These are phyloP conservation scores for Apiospora aurea DNA, from an alignment of 2,329 filamentous ascomycete genomes.

Conservation along the genomic window DNA sequence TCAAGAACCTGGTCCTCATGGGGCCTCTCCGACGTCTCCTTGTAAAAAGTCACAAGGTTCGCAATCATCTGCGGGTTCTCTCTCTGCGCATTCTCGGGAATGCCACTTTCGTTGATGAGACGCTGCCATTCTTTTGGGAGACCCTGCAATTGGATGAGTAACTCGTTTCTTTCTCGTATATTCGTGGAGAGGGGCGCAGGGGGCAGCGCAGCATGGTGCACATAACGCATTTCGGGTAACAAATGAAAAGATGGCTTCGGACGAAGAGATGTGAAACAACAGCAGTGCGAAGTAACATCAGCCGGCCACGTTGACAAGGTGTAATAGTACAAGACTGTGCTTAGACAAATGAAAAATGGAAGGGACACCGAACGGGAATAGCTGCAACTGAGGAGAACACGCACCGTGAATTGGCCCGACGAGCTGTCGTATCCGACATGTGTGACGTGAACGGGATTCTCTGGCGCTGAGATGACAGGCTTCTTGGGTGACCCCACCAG, in stretches of 20 bases:
- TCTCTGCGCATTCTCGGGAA: constrained; percentile 93
- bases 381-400: constrained; percentile 37
- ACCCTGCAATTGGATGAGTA: constrained; percentile 62
- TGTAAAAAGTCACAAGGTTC: constrained; percentile 96
- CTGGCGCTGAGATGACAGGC: constrained; percentile 94
- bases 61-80: constrained; percentile 95
- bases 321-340: neutral
- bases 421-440: constrained; percentile 97
- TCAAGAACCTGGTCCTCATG: constrained; percentile 90
- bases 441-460: constrained; percentile 97
- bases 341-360: neutral
- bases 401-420: constrained; percentile 94
- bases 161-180: neutral
- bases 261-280: constrained; percentile 9
- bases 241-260: constrained; percentile 17
- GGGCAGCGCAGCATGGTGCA: constrained; percentile 26
- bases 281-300: neutral
- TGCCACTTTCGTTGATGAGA: constrained; percentile 92
- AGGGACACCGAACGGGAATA: neutral
- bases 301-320: neutral
- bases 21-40: constrained; percentile 84
- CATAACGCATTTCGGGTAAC: neutral
- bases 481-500: constrained; percentile 84
- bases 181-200: neutral
- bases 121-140: constrained; percentile 98